phyloP scores from a whole-genome alignment of 2,329 filamentous ascomycete genomes.

The Tolypocladium endophyticum region DNA sequence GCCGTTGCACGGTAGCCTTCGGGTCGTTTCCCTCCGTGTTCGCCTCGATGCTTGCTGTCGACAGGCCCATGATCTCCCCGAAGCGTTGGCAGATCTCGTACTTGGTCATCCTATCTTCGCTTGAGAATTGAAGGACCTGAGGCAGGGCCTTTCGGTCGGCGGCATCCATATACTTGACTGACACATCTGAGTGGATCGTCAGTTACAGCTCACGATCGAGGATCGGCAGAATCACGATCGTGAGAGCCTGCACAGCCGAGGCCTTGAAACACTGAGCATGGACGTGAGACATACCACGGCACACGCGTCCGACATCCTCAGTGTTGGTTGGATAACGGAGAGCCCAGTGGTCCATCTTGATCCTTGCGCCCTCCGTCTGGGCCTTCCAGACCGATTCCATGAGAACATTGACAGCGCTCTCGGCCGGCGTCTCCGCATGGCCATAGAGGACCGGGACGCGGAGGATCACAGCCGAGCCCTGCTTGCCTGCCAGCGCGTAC shows the following conservation, averaged over 20 bases:
- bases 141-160: constrained; percentile 47
- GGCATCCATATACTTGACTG: constrained; percentile 52
- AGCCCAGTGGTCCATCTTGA: constrained; percentile 82
- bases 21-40: constrained; percentile 65
- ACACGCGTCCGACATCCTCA: constrained; percentile 73
- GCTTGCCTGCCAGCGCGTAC: constrained; percentile 35
- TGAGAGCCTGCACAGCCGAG: not conserved
- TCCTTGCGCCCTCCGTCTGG: constrained; percentile 48
- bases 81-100: constrained; percentile 77
- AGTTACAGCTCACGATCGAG: not conserved
- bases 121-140: constrained; percentile 69
- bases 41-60: constrained; percentile 55
- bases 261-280: not conserved
- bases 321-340: constrained; percentile 82
- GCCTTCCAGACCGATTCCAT: constrained; percentile 68
- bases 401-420: constrained; percentile 76
- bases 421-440: constrained; percentile 54
- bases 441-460: constrained; percentile 82
- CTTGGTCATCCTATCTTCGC: constrained; percentile 79
- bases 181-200: constrained; percentile 44
- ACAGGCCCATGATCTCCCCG: constrained; percentile 67
- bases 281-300: constrained; percentile 40
- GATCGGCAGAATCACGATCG: not conserved
- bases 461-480: constrained; percentile 55
- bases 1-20: constrained; percentile 61